Evolutionary conservation across 2,329 filamentous ascomycete genomes (phyloP).

Genomic region (Aspergillus puulaauensis): DNA sequence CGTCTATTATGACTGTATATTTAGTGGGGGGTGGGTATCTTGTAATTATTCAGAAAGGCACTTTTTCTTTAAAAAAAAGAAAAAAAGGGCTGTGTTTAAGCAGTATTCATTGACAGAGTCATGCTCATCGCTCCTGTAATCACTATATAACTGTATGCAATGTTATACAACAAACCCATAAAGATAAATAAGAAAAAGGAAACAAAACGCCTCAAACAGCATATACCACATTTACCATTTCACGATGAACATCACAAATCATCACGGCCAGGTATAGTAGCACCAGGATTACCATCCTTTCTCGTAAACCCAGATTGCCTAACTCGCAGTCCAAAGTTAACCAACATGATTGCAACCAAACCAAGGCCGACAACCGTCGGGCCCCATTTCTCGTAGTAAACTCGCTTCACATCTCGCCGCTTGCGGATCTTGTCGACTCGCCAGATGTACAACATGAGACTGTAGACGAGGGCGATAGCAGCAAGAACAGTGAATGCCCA

Average conservation of each 20-base stretch:
- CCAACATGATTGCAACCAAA: constrained; percentile 68
- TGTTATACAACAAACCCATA: neutral
- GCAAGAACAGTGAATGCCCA: constrained; percentile 82
- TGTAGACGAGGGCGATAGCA: constrained; percentile 75
- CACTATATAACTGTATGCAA: neutral
- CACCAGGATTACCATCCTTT: constrained; percentile 8
- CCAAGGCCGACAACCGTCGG: constrained; percentile 74
- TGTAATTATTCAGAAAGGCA: neutral
- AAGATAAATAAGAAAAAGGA: neutral
- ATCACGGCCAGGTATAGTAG: constrained; percentile 4
- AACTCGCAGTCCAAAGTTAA: constrained; percentile 82
- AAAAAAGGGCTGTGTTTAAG: neutral
- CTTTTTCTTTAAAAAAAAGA: neutral
- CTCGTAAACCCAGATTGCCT: constrained; percentile 46
- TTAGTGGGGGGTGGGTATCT: neutral
- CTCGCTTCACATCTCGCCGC: constrained; percentile 70
- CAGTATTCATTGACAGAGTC: neutral
- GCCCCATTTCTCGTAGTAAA: constrained; percentile 86
- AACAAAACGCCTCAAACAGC: neutral
- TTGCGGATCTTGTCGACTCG: constrained; percentile 81
- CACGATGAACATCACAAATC: constrained; percentile 9
- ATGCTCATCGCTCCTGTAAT: neutral
- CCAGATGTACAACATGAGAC: constrained; percentile 81
- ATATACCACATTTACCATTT: neutral
- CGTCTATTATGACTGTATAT: no score